Base-by-base conservation (phyloP, 2,329 filamentous ascomycete genomes). In the Bipolaris sorokiniana region DNA sequence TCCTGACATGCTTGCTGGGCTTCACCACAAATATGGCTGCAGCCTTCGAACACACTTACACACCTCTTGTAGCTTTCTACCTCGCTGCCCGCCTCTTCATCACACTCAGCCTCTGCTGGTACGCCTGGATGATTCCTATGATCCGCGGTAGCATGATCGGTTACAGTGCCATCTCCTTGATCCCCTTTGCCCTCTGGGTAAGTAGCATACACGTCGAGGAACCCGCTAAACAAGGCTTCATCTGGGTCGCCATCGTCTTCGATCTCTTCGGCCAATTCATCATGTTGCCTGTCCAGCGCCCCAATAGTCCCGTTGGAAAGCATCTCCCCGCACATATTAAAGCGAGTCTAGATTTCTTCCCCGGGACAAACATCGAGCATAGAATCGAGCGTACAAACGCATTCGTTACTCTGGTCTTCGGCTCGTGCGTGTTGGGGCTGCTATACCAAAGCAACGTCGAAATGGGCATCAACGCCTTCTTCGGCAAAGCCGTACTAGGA, bases 321-420 rank as follows among this genome's bases (percentile, higher is more conserved):
- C 41, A 58, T 5, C 15, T 62, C 1, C 54, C 57, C 10, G 54
- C 22, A 0, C 72, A 71, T 62, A 55, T 71, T 2, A 69, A 71
- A 9, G 67, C 72, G 5, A 69, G 77, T 3, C 85, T 87, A 55
- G 85, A 88, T 60, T 88, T 87, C 70, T 83, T 81, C 51, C 86
- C 85, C 2, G 85, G 84, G 0, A 77, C 85, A 45, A 89, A 88
- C 62, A 89, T 89, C 61, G 87, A 89, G 72, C 87, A 89, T 70
- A 82, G 84, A 52, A 84, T 86, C 4, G 86, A 88, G 71, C 78
- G 87, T 6, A 88, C 84, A 28, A 85, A 84, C 54, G 86, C 86
- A 0, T 89, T 89, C 65, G 84, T 88, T 0, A 84, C 85, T 0
- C 76, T 89, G 2, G 86, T 89, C 1, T 84, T 89, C 63, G 86